A percentile compares a stretch with the other conserved stretches of the same genome.
Conservation (phyloP, 2,329 filamentous ascomycete species). For the Penicillium sp. region DNA sequence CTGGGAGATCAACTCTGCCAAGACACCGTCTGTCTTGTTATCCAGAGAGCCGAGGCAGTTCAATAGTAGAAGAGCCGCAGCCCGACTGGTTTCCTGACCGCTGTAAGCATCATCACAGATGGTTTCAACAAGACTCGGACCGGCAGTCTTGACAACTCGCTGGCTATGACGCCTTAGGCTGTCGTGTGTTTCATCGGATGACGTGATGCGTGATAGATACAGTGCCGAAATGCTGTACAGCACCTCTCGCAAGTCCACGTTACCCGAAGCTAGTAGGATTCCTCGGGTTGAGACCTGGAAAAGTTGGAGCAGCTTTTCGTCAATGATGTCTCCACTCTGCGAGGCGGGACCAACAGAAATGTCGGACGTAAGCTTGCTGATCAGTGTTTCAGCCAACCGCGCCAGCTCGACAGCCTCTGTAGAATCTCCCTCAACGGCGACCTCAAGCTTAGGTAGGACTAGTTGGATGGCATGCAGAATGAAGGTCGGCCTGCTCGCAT, state of each 20-base stretch:
- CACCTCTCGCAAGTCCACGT: slow-evolving; percentile 73
- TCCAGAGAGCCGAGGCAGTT: slow-evolving; percentile 76
- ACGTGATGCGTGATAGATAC: slow-evolving; percentile 72
- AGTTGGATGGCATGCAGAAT: slow-evolving; percentile 85
- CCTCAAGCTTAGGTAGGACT: slow-evolving; percentile 84
- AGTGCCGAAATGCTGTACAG: slow-evolving; percentile 93
- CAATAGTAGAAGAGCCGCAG: slow-evolving; percentile 84
- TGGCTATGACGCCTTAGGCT: slow-evolving; percentile 57
- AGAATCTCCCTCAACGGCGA: slow-evolving; percentile 70
- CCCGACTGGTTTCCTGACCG: slow-evolving; percentile 78
- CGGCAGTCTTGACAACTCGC: slow-evolving; percentile 76
- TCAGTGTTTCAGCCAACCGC: slow-evolving; percentile 71
- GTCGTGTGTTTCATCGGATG: slow-evolving; percentile 54
- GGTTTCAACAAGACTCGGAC: slow-evolving; percentile 80
- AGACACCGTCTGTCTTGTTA: slow-evolving; percentile 70
- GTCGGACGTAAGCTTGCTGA: slow-evolving; percentile 46
- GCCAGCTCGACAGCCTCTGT: slow-evolving; percentile 76
- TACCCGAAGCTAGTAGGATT: slow-evolving; percentile 73
- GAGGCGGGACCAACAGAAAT: slow-evolving; percentile 46
- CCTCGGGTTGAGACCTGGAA: slow-evolving; percentile 86
- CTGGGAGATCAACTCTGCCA: slow-evolving; percentile 78
- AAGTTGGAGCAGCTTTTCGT: slow-evolving; percentile 87
- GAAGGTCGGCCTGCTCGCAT: slow-evolving; percentile 72
- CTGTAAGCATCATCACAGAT: slow-evolving; percentile 92
- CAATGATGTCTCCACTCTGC: slow-evolving; percentile 69